Conservation (phyloP, 2,329 filamentous ascomycete genomes). For the Fusarium luffae region DNA sequence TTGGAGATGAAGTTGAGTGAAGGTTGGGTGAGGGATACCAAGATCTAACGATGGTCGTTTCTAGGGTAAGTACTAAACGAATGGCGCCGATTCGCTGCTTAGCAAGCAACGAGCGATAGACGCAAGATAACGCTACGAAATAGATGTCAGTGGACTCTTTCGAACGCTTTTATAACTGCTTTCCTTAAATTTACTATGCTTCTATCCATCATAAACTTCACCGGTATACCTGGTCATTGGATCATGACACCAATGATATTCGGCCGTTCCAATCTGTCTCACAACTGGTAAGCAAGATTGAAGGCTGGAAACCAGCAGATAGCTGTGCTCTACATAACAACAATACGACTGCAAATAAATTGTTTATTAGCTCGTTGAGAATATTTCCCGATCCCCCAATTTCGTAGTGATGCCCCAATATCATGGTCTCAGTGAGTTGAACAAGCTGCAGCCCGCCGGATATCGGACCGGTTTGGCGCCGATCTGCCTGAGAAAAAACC, state of each 20-base stretch:
- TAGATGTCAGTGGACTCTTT: neutral
- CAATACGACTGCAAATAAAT: neutral
- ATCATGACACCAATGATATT: neutral
- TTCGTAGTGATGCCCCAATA: neutral
- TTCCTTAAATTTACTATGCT: neutral
- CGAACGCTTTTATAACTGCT: neutral
- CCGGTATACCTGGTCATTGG: neutral
- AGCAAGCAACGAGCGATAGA: slow-evolving; percentile 23
- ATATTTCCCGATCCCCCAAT: neutral
- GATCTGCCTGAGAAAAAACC: slow-evolving; percentile 6
- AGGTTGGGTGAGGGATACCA: neutral
- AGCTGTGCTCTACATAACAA: neutral
- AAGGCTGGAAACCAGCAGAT: neutral
- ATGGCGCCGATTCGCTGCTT: slow-evolving; percentile 38
- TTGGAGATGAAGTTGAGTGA: neutral
- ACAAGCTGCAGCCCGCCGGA: neutral
- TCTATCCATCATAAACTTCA: neutral
- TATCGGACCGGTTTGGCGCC: slow-evolving; percentile 12
- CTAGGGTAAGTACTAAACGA: slow-evolving; percentile 39
- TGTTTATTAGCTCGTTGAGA: neutral
- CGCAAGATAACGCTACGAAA: neutral
- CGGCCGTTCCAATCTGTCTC: neutral
- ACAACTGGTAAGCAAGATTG: neutral
- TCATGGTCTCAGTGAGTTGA: neutral
- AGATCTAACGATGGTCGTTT: slow-evolving; percentile 13